Evolutionary conservation across 2,329 filamentous ascomycete genomes (phyloP).

Genomic region (Penicillium sp.): DNA sequence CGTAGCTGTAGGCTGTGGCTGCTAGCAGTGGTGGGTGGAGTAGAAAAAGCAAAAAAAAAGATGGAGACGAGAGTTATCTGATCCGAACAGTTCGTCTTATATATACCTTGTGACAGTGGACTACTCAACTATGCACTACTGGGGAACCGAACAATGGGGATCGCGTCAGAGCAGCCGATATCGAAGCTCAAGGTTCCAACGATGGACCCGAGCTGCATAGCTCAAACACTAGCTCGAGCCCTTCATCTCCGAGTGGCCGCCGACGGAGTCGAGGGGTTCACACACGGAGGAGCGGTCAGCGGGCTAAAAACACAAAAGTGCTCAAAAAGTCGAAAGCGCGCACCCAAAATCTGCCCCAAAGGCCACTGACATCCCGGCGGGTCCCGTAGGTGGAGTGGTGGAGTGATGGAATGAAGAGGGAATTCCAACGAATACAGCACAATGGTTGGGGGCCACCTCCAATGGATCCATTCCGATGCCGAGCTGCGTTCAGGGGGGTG

Average conservation of each 20-base stretch:
- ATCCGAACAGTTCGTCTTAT: slow-evolving; percentile 7
- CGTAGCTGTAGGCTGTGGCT: neutral
- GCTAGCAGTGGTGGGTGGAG: no score
- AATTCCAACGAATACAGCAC: no score
- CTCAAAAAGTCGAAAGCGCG: neutral
- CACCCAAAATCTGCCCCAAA: no score
- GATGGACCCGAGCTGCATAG: slow-evolving; percentile 6
- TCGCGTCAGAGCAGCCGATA: slow-evolving; percentile 1
- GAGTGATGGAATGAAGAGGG: no score
- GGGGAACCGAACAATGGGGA: neutral
- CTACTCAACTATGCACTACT: no score
- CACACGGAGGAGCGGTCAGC: slow-evolving; percentile 9
- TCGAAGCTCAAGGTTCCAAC: neutral
- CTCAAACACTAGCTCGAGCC: slow-evolving; percentile 17
- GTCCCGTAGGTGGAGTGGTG: neutral
- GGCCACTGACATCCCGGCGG: slow-evolving; percentile 1
- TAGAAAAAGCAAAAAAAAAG: slow-evolving; percentile 14
- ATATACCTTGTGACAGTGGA: neutral
- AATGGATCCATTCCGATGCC: no score
- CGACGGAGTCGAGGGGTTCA: neutral
- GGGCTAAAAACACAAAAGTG: slow-evolving; percentile 1
- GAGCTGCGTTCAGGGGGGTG: no score
- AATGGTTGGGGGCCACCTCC: no score
- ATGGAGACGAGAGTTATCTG: slow-evolving; percentile 8
- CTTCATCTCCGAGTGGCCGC: slow-evolving; percentile 14